A percentile compares a stretch with the other conserved stretches of the same genome.
Conservation (phyloP, 768 basidiomycete genomes). For the Strobilomyces echinocephalus region DNA sequence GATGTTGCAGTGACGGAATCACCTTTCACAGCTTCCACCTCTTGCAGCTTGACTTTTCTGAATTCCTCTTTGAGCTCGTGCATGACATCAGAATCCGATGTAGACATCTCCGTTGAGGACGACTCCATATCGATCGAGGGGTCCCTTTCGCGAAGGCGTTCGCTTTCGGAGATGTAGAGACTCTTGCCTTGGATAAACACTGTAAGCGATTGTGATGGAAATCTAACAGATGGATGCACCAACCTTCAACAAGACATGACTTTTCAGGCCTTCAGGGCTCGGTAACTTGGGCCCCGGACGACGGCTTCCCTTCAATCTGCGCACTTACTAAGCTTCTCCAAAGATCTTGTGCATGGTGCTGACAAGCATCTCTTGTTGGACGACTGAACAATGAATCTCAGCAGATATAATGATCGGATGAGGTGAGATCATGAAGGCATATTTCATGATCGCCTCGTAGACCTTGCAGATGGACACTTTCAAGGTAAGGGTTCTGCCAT, state of each 20-base stretch:
- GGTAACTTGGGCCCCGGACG: constrained; percentile 60
- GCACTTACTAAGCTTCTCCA: constrained; percentile 48
- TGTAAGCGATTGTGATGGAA: neutral
- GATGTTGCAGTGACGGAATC: neutral
- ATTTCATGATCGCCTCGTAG: constrained; percentile 79
- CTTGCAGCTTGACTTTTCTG: constrained; percentile 22
- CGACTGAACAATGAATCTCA: constrained; percentile 78
- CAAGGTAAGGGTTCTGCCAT: constrained; percentile 84
- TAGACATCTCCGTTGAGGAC: constrained; percentile 39
- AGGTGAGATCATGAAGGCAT: constrained; percentile 85
- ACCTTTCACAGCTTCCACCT: constrained; percentile 37
- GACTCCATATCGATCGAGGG: constrained; percentile 37
- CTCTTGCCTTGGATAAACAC: constrained; percentile 56
- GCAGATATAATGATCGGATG: constrained; percentile 93
- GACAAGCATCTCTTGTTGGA: constrained; percentile 77
- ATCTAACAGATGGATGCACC: constrained; percentile 8
- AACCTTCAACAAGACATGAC: constrained; percentile 81
- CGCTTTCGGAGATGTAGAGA: constrained; percentile 47
- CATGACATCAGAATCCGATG: constrained; percentile 27
- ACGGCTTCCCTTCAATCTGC: constrained; percentile 44
- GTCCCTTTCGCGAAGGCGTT: constrained; percentile 31
- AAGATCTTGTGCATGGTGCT: constrained; percentile 66
- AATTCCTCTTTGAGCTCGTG: constrained; percentile 27
- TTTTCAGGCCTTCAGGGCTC: constrained; percentile 78
- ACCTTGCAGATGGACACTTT: constrained; percentile 78